Conservation (phyloP, 192 early-diverging fungal genomes). For the Coemansia asiatica region DNA sequence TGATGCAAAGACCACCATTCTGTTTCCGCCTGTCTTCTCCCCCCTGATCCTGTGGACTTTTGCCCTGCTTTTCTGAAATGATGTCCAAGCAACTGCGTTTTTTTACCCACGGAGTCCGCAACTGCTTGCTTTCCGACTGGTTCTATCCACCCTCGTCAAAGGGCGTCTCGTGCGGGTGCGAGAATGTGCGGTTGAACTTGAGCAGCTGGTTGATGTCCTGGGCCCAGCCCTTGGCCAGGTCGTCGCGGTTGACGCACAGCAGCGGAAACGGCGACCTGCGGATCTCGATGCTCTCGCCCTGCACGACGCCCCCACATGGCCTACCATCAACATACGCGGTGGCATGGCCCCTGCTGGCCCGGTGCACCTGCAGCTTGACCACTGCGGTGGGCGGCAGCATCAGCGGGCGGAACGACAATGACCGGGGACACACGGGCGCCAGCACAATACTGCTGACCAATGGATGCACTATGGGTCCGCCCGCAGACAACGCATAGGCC, state of each 20-base stretch:
- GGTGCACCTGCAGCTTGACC: slow-evolving; percentile 62
- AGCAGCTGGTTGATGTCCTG: slow-evolving; percentile 82
- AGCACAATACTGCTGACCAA: slow-evolving; percentile 70
- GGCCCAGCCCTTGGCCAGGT: slow-evolving; percentile 72
- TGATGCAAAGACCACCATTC: no score
- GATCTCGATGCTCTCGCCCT: slow-evolving; percentile 61
- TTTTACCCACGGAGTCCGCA: no score
- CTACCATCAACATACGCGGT: slow-evolving; percentile 80
- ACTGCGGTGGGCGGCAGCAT: slow-evolving; percentile 70
- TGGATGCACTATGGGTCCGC: slow-evolving; percentile 82
- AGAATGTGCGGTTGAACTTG: slow-evolving; percentile 78
- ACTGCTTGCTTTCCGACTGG: no score
- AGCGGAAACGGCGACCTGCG: slow-evolving; percentile 70
- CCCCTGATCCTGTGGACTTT: no score
- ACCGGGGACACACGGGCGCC: slow-evolving; percentile 82
- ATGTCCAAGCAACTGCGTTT: no score
- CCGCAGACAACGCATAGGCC: slow-evolving; percentile 84
- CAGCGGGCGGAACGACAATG: slow-evolving; percentile 80
- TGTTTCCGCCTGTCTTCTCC: no score
- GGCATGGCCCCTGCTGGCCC: slow-evolving; percentile 60
- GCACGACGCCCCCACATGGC: slow-evolving; percentile 66
- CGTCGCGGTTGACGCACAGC: slow-evolving; percentile 70
- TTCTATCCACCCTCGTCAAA: no score
- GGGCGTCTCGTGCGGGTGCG: slow-evolving; percentile 43
- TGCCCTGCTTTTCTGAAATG: no score